These are phyloP conservation scores for Lachnellula suecica DNA, from an alignment of 2,329 filamentous ascomycete species.

Conservation along the genomic window DNA sequence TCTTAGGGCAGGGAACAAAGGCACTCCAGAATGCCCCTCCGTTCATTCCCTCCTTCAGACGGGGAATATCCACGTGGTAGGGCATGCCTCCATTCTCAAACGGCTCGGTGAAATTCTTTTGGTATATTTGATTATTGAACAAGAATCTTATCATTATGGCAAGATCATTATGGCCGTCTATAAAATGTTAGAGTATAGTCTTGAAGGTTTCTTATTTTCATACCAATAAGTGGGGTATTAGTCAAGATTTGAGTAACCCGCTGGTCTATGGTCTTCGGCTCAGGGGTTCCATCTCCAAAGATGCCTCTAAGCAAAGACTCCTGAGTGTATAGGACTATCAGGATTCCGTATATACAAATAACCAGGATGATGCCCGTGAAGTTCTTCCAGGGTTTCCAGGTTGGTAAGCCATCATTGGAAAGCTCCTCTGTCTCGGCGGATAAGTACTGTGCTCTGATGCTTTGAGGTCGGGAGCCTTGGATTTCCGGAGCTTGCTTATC, in stretches of 20 bases:
- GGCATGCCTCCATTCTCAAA: conserved; percentile 70
- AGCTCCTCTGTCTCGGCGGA: neutral
- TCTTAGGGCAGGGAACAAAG: conserved; percentile 72
- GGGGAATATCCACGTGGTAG: conserved; percentile 76
- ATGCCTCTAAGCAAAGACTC: conserved; percentile 7
- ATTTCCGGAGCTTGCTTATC: conserved; percentile 29
- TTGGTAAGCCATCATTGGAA: neutral
- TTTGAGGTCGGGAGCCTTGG: conserved; percentile 21
- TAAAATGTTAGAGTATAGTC: conserved; percentile 1
- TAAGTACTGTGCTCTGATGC: conserved; percentile 17
- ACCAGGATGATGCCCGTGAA: conserved; percentile 1
- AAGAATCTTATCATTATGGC: conserved; percentile 66
- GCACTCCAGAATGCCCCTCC: conserved; percentile 96
- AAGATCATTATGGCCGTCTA: conserved; percentile 90
- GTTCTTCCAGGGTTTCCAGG: too few relatives aligned
- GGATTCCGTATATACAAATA: conserved; percentile 15
- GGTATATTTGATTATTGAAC: conserved; percentile 78
- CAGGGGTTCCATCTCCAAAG: conserved; percentile 7
- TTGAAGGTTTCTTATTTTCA: neutral
- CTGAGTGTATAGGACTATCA: conserved; percentile 1
- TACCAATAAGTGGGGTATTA: conserved; percentile 48
- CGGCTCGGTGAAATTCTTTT: conserved; percentile 66
- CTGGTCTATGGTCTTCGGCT: conserved; percentile 27
- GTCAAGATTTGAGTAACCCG: conserved; percentile 44
- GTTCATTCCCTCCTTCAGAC: conserved; percentile 67